Evolutionary conservation across 352 stramenopile genomes (phyloP).

Genomic region (Thalassiosira mediterranea): DNA sequence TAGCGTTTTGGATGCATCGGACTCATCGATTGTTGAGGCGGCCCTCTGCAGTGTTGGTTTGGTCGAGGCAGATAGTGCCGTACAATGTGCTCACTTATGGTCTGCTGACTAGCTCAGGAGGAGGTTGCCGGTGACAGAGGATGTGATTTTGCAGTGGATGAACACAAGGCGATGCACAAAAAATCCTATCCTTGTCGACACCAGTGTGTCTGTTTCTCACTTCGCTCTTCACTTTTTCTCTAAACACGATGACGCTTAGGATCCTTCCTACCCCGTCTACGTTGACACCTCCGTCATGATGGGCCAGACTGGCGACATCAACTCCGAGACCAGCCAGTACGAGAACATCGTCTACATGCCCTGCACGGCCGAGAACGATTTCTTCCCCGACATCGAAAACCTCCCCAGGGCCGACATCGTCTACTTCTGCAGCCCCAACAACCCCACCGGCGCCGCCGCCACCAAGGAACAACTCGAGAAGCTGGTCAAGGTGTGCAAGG

Average conservation of each 20-base stretch:
- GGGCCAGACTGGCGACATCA: conserved; percentile 82
- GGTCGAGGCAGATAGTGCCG: neutral
- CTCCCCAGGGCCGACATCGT: conserved; percentile 86
- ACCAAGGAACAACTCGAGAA: conserved; percentile 85
- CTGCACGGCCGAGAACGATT: conserved; percentile 87
- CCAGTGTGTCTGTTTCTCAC: no score
- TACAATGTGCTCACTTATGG: neutral
- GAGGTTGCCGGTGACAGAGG: no score
- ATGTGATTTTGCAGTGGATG: neutral
- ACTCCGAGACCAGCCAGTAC: conserved; percentile 86
- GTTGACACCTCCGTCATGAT: conserved; percentile 90
- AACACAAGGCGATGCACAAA: no score
- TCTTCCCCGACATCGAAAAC: conserved; percentile 87
- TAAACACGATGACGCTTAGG: conserved; percentile 45
- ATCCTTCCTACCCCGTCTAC: conserved; percentile 90
- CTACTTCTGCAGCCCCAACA: conserved; percentile 90
- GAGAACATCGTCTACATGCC: conserved; percentile 91
- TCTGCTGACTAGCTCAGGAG: no score
- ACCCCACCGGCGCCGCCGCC: conserved; percentile 88
- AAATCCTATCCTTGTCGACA: no score
- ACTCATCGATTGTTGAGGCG: no score
- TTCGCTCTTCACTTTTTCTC: conserved; percentile 17
- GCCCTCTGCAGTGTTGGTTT: no score
- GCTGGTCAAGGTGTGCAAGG: conserved; percentile 85
- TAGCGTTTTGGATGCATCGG: no score